Evolutionary conservation across 2,329 filamentous ascomycete genomes (phyloP).

Genomic region (Ceratocystiopsis brevicomis): DNA sequence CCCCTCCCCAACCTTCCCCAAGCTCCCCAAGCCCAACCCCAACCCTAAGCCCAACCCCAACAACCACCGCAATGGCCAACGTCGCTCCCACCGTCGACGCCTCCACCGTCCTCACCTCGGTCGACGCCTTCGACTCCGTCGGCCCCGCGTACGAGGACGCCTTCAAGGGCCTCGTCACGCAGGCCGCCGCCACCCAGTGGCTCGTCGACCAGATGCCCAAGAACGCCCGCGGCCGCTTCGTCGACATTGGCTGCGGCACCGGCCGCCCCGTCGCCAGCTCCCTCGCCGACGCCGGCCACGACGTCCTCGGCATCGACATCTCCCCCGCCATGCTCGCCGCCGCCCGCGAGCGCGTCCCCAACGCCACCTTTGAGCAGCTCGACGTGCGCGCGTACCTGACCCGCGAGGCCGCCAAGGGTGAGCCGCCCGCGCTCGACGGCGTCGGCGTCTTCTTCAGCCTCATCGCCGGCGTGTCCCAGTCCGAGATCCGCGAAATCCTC

Average conservation of each 20-base stretch:
- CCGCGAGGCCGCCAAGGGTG: slow-evolving; percentile 1
- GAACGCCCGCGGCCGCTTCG: slow-evolving; percentile 3
- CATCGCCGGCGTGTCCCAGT: slow-evolving; percentile 12
- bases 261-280: slow-evolving; percentile 11
- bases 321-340: slow-evolving; percentile 13
- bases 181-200: slow-evolving; percentile 11
- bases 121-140: slow-evolving; percentile 12
- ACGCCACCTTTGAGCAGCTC: slow-evolving; percentile 10
- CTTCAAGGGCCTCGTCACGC: slow-evolving; percentile 10
- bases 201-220: slow-evolving; percentile 9
- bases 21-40: too few species aligned
- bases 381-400: slow-evolving; percentile 11
- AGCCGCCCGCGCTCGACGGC: slow-evolving; percentile 8
- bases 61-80: too few species aligned
- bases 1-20: too few species aligned
- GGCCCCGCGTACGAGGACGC: slow-evolving; percentile 13
- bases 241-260: slow-evolving; percentile 16
- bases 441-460: slow-evolving; percentile 13
- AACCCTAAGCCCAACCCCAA: too few species aligned
- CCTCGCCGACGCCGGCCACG: slow-evolving; percentile 14
- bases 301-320: slow-evolving; percentile 14
- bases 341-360: slow-evolving; percentile 11
- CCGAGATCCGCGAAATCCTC: slow-evolving; percentile 11
- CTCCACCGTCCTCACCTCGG: slow-evolving; percentile 6
- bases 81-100: too few species aligned